Conservation (phyloP, 1,284 basidiomycete species). For the Golubevia pallescens region DNA sequence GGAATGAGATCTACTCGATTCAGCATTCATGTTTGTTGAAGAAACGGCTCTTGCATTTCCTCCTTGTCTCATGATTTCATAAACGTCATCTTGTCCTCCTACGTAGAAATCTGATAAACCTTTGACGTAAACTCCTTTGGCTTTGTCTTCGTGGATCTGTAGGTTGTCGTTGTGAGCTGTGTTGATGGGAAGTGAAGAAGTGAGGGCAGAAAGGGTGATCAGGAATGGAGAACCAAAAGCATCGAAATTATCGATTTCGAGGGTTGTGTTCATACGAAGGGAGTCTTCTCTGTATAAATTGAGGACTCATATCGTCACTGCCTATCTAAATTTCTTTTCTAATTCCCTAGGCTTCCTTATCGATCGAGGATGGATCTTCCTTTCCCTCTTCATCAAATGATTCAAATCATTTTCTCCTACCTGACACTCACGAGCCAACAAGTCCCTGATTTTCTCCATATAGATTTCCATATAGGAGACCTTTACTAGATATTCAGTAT, state of each 20-base stretch:
- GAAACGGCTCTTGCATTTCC: constrained; percentile 88
- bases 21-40: constrained; percentile 99
- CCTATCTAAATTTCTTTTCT: no score
- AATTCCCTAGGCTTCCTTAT: no score
- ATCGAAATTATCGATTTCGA: not conserved
- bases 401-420: not conserved
- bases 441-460: constrained; percentile 92
- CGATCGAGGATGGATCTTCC: no score
- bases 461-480: constrained; percentile 99
- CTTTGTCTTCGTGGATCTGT: constrained; percentile 98
- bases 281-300: no score
- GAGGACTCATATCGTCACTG: no score
- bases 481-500: constrained; percentile 97
- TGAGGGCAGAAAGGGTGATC: no score
- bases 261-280: no score
- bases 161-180: constrained; percentile 99
- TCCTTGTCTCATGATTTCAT: constrained; percentile 98
- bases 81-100: constrained; percentile 79
- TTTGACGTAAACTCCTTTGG: constrained; percentile 97
- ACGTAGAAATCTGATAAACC: constrained; percentile 98
- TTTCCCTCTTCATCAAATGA: no score
- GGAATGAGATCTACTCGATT: constrained; percentile 97
- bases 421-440: constrained; percentile 83
- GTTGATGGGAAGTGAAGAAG: constrained; percentile 10
- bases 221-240: not conserved